Evolutionary conservation across 2,329 filamentous ascomycete species (phyloP).

Genomic region (Cadophora malorum): DNA sequence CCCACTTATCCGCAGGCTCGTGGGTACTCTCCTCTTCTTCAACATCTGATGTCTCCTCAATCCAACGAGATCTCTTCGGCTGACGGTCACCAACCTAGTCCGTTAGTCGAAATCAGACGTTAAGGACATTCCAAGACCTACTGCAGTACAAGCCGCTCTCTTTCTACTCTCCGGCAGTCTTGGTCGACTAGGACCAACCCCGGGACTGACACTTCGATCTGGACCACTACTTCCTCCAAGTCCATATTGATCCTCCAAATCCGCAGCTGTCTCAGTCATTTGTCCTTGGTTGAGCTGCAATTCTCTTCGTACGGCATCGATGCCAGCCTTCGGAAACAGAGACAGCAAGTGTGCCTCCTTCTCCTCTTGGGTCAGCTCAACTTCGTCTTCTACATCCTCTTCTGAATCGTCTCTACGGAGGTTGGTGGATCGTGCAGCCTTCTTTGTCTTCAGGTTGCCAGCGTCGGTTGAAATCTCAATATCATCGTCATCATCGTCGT

Average conservation of each 20-base stretch:
- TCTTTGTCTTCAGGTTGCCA: neutral
- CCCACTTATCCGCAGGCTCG: constrained; percentile 21
- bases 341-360: constrained; percentile 1
- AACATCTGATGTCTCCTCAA: neutral
- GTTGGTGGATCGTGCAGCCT: neutral
- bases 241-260: neutral
- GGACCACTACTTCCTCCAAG: constrained; percentile 3
- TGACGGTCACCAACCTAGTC: neutral
- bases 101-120: neutral
- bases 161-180: neutral
- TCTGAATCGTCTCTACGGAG: neutral
- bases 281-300: neutral
- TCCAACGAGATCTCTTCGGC: neutral
- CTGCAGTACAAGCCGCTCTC: neutral
- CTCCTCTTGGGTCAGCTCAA: neutral
- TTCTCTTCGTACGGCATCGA: constrained; percentile 1
- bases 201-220: constrained; percentile 6
- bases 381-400: neutral
- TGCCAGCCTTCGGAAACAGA: constrained; percentile 4
- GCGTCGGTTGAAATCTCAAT: no score
- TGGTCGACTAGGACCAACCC: neutral
- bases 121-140: neutral
- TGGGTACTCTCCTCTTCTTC: neutral
- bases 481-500: neutral
- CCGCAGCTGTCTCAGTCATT: constrained; percentile 1